Conservation (phyloP, 2,329 filamentous ascomycete genomes). For the Diaporthe velutina region DNA sequence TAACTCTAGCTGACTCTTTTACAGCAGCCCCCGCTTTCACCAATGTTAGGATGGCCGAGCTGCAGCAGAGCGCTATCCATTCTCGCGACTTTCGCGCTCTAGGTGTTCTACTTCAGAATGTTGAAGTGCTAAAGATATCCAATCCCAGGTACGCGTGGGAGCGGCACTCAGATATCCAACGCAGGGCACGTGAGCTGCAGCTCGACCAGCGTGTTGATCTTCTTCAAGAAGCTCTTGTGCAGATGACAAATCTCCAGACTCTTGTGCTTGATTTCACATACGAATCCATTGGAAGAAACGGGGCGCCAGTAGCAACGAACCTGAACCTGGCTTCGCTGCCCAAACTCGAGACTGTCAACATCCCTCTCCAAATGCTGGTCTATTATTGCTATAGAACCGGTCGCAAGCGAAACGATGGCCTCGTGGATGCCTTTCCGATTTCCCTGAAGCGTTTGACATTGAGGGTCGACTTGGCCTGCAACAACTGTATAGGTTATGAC, state of each 20-base stretch:
- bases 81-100: not conserved
- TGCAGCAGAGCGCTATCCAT: accelerated
- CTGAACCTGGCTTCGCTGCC: not conserved
- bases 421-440: not conserved
- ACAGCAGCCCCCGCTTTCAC: not conserved
- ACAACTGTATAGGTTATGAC: too few species aligned
- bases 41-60: not conserved
- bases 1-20: accelerated
- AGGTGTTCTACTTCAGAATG: not conserved
- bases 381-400: not conserved
- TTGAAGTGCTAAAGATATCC: not conserved
- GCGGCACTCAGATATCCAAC: too few species aligned
- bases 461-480: not conserved
- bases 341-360: not conserved
- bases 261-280: not conserved
- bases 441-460: not conserved
- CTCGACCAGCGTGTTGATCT: not conserved
- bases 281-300: not conserved
- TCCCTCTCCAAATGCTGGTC: not conserved
- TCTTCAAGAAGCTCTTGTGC: not conserved
- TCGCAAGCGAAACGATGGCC: not conserved
- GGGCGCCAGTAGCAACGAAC: too few species aligned
- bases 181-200: accelerated
- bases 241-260: not conserved
- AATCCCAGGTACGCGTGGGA: too few species aligned